A percentile compares a stretch with the other conserved stretches of the same genome.
Conservation (phyloP, 2,329 filamentous ascomycete species). For the Clathrospora elynae region DNA sequence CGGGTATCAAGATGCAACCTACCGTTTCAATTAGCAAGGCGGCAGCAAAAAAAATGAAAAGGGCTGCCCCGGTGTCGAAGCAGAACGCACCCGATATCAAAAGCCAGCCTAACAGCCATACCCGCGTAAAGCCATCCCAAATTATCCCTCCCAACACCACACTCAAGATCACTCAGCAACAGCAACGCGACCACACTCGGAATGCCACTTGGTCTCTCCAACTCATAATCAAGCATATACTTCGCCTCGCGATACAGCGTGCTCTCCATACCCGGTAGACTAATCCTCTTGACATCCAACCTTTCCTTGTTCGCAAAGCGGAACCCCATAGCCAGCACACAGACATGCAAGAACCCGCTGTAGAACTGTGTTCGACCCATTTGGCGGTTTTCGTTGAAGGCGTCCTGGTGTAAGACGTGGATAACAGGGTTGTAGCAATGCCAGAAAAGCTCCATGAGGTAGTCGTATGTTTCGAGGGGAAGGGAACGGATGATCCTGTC, state of each 20-base stretch:
- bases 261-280: slow-evolving; percentile 56
- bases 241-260: slow-evolving; percentile 61
- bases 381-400: slow-evolving; percentile 57
- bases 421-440: slow-evolving; percentile 58
- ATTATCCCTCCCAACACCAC: slow-evolving; percentile 60
- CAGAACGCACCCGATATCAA: slow-evolving; percentile 34
- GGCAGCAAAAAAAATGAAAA: too few relatives aligned
- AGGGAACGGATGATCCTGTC: slow-evolving; percentile 57
- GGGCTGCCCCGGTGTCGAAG: too few relatives aligned
- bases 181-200: slow-evolving; percentile 60
- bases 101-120: slow-evolving; percentile 41
- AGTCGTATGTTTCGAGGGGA: slow-evolving; percentile 56
- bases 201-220: slow-evolving; percentile 59
- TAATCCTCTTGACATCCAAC: slow-evolving; percentile 56
- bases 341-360: slow-evolving; percentile 59
- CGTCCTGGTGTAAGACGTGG: slow-evolving; percentile 56
- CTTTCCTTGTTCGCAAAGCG: slow-evolving; percentile 57
- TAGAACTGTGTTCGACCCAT: slow-evolving; percentile 57
- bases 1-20: slow-evolving; percentile 57
- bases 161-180: slow-evolving; percentile 60
- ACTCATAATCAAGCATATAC: slow-evolving; percentile 59
- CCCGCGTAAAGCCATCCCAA: slow-evolving; percentile 61
- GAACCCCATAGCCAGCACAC: slow-evolving; percentile 59
- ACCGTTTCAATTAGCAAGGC: too few relatives aligned
- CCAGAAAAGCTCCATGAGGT: slow-evolving; percentile 60